phyloP scores from a whole-genome alignment of 148 eudicot species.

The Chenopodium quinoa region DNA sequence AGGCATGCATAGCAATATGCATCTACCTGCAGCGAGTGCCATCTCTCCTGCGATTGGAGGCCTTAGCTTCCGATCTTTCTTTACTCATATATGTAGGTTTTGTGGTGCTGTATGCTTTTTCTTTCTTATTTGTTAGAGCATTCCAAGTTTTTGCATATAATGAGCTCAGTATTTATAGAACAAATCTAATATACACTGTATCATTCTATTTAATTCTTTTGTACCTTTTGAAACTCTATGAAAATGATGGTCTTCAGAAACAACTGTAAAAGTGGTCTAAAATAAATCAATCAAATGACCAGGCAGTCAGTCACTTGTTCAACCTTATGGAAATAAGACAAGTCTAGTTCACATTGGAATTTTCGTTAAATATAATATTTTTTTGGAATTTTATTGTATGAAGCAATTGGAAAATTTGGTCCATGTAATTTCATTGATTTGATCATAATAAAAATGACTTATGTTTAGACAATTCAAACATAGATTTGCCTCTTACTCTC shows the following conservation, averaged over 20 bases:
- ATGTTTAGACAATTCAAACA: neutral
- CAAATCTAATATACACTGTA: too few species aligned
- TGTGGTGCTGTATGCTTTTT: too few species aligned
- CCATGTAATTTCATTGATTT: neutral
- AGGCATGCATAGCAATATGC: neutral
- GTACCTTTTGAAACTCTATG: too few species aligned
- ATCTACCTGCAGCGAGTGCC: neutral
- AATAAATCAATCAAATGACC: too few species aligned
- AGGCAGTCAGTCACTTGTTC: neutral
- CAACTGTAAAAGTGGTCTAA: too few species aligned
- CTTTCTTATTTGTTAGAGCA: neutral
- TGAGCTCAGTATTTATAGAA: neutral
- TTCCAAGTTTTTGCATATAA: neutral
- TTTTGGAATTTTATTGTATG: neutral
- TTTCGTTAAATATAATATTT: neutral
- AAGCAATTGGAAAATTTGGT: neutral
- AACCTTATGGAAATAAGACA: neutral
- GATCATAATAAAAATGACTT: neutral
- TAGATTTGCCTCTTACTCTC: too few species aligned
- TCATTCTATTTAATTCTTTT: too few species aligned
- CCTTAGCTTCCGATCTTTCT: slow-evolving; percentile 6
- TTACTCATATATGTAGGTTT: neutral
- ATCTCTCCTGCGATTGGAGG: slow-evolving; percentile 25
- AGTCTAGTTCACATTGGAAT: neutral
- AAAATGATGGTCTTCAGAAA: too few species aligned